These are phyloP conservation scores for Annulohypoxylon bovei DNA, from an alignment of 495 filamentous ascomycete genomes.

Conservation along the genomic window DNA sequence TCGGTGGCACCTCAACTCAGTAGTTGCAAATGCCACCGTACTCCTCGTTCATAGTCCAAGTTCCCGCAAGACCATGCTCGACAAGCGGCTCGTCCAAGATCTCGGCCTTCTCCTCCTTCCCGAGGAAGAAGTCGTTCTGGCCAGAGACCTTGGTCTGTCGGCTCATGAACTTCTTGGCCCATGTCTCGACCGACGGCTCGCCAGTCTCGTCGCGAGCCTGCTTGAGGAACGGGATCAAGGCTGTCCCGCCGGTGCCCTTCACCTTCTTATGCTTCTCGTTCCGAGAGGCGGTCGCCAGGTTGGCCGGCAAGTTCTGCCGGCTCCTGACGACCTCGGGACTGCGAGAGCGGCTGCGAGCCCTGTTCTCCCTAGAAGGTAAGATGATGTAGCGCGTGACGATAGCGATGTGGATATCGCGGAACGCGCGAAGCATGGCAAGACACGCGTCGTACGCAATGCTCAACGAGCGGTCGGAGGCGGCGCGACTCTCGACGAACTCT, in stretches of 20 bases:
- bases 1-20: slow-evolving; percentile 28
- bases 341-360: slow-evolving; percentile 57
- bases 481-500: slow-evolving; percentile 74
- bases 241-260: slow-evolving; percentile 90
- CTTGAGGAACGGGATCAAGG: slow-evolving; percentile 92
- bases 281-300: slow-evolving; percentile 71
- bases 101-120: slow-evolving; percentile 60
- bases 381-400: slow-evolving; percentile 98
- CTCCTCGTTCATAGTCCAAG: slow-evolving; percentile 83
- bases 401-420: slow-evolving; percentile 95
- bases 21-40: slow-evolving; percentile 69
- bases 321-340: slow-evolving; percentile 55
- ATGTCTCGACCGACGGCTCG: slow-evolving; percentile 86
- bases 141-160: slow-evolving; percentile 57
- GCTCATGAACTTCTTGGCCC: slow-evolving; percentile 79
- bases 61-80: slow-evolving; percentile 82
- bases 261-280: slow-evolving; percentile 68
- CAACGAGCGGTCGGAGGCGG: slow-evolving; percentile 69
- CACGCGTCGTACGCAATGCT: slow-evolving; percentile 89
- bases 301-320: slow-evolving; percentile 74
- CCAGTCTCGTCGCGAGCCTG: slow-evolving; percentile 96
- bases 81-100: slow-evolving; percentile 65
- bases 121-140: slow-evolving; percentile 66
- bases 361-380: slow-evolving; percentile 65
- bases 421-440: slow-evolving; percentile 85